Conservation (phyloP, 768 basidiomycete species). For the Amanita rimosa region DNA sequence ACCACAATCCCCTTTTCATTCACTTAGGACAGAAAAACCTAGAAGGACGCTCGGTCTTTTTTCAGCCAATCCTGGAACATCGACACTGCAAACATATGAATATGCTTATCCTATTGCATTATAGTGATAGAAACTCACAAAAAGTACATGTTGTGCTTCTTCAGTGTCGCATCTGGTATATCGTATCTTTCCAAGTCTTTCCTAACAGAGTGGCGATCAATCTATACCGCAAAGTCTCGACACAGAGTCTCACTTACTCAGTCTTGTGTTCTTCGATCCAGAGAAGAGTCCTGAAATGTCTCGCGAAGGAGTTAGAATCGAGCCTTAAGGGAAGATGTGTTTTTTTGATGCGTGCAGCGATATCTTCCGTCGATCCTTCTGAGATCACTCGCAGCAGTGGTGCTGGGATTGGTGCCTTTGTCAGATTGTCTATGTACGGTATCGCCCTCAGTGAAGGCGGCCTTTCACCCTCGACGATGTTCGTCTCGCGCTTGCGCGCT, state of each 20-base stretch:
- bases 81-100: slow-evolving; percentile 17
- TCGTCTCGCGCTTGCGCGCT: slow-evolving; percentile 19
- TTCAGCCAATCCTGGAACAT: slow-evolving; percentile 35
- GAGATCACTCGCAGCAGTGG: slow-evolving; percentile 15
- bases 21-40: slow-evolving; percentile 34
- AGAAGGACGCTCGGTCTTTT: slow-evolving; percentile 29
- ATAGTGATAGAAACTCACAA: slow-evolving; percentile 20
- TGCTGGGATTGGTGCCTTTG: slow-evolving; percentile 27
- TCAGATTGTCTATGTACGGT: slow-evolving; percentile 29
- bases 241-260: slow-evolving; percentile 18
- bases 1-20: slow-evolving; percentile 22
- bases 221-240: not conserved
- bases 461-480: slow-evolving; percentile 29
- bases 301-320: slow-evolving; percentile 27
- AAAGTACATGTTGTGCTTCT: slow-evolving; percentile 21
- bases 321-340: slow-evolving; percentile 29
- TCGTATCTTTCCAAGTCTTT: slow-evolving; percentile 25
- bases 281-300: slow-evolving; percentile 38
- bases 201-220: slow-evolving; percentile 9
- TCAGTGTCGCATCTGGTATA: slow-evolving; percentile 22
- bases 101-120: not conserved
- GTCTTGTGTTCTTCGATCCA: slow-evolving; percentile 44
- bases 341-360: slow-evolving; percentile 18
- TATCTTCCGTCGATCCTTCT: slow-evolving; percentile 14
- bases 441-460: slow-evolving; percentile 30